Percentiles rank a stretch among this genome's conserved stretches.
These are phyloP conservation scores for Phytophthora sojae DNA, from an alignment of 352 stramenopile species.

Conservation along the genomic window DNA sequence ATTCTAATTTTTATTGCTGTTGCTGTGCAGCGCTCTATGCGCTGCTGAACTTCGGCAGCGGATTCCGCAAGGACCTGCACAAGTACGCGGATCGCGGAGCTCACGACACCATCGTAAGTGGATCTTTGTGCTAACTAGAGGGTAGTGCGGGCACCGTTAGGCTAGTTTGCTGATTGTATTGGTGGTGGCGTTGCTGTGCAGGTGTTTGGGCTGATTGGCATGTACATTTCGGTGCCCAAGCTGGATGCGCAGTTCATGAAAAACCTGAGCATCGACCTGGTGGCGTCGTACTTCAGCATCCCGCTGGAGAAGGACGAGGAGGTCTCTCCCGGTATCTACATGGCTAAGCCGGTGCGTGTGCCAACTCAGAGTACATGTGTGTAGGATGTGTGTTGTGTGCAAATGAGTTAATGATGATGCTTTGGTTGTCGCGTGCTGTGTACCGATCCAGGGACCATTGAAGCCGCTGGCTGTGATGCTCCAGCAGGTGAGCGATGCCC, in stretches of 20 bases:
- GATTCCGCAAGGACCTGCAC: constrained; percentile 82
- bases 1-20: background rate
- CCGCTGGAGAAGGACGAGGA: constrained; percentile 78
- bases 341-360: constrained; percentile 67
- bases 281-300: constrained; percentile 79
- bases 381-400: background rate
- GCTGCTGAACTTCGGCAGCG: constrained; percentile 84
- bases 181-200: constrained; percentile 23
- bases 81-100: constrained; percentile 73
- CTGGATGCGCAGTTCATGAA: constrained; percentile 68
- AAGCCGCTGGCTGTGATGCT: constrained; percentile 76
- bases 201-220: constrained; percentile 85
- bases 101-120: constrained; percentile 76
- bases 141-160: too few species aligned
- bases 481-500: constrained; percentile 26
- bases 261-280: constrained; percentile 67
- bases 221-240: constrained; percentile 84
- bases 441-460: constrained; percentile 58
- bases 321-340: constrained; percentile 80
- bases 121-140: background rate
- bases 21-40: constrained; percentile 57
- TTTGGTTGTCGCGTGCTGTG: background rate
- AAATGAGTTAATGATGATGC: background rate
- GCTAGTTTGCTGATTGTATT: background rate
- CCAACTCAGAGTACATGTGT: too few species aligned